Base-by-base conservation (phyloP, 106 monocot species). In the Allium sativum region DNA sequence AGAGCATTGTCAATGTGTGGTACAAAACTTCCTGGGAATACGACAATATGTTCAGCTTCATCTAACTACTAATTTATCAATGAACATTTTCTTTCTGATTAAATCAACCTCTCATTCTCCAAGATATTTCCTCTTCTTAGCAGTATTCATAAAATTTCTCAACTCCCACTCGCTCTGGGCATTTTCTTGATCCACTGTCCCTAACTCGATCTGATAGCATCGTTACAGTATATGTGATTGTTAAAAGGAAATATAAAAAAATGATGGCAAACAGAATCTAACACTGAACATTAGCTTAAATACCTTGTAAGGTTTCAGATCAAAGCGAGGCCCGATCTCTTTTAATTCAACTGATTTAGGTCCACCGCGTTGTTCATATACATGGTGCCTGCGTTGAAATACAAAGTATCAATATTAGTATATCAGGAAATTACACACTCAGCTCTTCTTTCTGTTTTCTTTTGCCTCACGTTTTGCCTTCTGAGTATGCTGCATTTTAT, bases 281-380 rank as follows among this genome's bases (percentile, higher is more conserved):
- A 48, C 11, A 7, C 4, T 50, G 48, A 50, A 50, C 13, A 6
- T 56, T 5, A 45, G 6, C 18, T n/a, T n/a, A 5, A 31, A 51
- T 21, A 96, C 91, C 91, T 85, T 82, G 67, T 82, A 98, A 41
- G 91, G 80, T 58, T 70, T 73, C 68, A 98, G 66, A 59, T 91
- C 87, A 66, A 98, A 91, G 13, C 87, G 91, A 70, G 96, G 96
- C 11, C 96, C 90, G 40, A 98, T 84, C 72, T 98, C 96, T 68
- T 80, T 85, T 60, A 98, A 61, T 52, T 98, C 96, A 51, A 91
- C 67, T 12, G 96, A 98, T 56, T 87, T 84, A 5, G 96, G 87
- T 4, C 96, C 96, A 18, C 79, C 96, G 10, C 47, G 84, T 70
- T 88, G 84, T 68, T 91, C 87, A 70, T 91, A 88, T 12, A 91